Evolutionary conservation across 1,284 basidiomycete genomes (phyloP), one percentile per base, ranked within the genome.

Genomic region (Pascua sp.): DNA sequence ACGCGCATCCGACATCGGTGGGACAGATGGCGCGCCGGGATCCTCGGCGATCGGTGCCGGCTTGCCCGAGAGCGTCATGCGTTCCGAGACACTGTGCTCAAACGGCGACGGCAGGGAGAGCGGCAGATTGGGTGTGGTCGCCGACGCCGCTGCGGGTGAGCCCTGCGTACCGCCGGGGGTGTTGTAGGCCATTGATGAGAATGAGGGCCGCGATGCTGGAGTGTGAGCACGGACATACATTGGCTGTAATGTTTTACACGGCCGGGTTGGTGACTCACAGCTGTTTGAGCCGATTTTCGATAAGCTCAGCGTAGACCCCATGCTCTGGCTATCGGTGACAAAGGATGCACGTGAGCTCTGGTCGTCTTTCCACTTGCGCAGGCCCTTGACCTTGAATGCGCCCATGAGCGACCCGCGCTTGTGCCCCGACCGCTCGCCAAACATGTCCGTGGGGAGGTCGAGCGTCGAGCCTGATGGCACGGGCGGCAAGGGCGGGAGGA

Each of bases 331-430:
- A 37, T 61, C 55, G 40, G 57, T 54, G 16, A 53, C 24, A 37
- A 55, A 42, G 15, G 51, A 49, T 12, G 42, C 41, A 18, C 44
- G 43, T 12, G 49, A 43, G 57, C 55, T 62, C 48, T 49, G 42
- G 47, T 62, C 60, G 49, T 62, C 60, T 42, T 56, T 50, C 53
- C 50, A 60, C 16, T 56, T 56, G 17, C 59, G 52, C 24, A 63
- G 56, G 9, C 59, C 54, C 57, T 57, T 63, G 44, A 65, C 47
- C 53, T 63, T 63, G 62, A 68, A 61, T 7, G 65, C 60, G 16
- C 61, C 56, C 57, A 68, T 66, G 38, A 70, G 36, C 2, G 64
- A 64, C 9, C 63, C 62, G 47, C 65, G 61, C 57, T 62, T 67
- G 47, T 52, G 57, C 48, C 58, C 47, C 41, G 55, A 8, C 42